Conservation (phyloP, 2,329 filamentous ascomycete genomes). For the Aspergillus fumigatus region DNA sequence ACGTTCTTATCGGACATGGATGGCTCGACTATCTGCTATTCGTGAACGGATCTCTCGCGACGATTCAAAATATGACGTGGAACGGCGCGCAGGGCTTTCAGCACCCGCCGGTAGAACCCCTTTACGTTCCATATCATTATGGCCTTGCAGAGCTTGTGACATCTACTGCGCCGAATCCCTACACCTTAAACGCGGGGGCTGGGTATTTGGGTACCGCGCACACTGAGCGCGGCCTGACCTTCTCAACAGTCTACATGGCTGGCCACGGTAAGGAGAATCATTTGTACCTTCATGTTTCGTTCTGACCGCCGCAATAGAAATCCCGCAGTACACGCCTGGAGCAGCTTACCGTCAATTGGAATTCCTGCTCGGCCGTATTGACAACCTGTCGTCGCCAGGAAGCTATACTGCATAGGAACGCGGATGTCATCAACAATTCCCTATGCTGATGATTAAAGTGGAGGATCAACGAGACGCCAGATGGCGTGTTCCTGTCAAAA, state of each 20-base stretch:
- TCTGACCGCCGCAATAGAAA: conserved; percentile 50
- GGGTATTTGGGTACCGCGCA: conserved; percentile 67
- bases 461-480: no score
- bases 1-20: conserved; percentile 71
- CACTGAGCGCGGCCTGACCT: conserved; percentile 72
- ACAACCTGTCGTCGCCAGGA: conserved; percentile 4
- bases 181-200: conserved; percentile 45
- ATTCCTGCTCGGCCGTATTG: conserved; percentile 66
- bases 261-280: conserved; percentile 50
- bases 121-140: conserved; percentile 64
- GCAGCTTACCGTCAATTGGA: conserved; percentile 69
- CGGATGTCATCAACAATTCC: not conserved
- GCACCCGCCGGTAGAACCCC: conserved; percentile 53
- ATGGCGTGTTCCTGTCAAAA: no score
- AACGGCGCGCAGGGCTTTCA: conserved; percentile 68
- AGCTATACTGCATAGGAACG: conserved; percentile 8
- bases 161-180: conserved; percentile 41
- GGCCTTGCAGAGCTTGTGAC: conserved; percentile 25
- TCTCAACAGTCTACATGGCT: conserved; percentile 57
- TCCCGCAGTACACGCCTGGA: conserved; percentile 62
- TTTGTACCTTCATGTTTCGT: conserved; percentile 43
- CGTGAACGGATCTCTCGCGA: conserved; percentile 64
- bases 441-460: not conserved
- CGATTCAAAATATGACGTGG: conserved; percentile 80
- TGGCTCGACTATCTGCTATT: conserved; percentile 64